Conservation (phyloP, 495 filamentous ascomycete species). For the Saxophila tyrrhenica region DNA sequence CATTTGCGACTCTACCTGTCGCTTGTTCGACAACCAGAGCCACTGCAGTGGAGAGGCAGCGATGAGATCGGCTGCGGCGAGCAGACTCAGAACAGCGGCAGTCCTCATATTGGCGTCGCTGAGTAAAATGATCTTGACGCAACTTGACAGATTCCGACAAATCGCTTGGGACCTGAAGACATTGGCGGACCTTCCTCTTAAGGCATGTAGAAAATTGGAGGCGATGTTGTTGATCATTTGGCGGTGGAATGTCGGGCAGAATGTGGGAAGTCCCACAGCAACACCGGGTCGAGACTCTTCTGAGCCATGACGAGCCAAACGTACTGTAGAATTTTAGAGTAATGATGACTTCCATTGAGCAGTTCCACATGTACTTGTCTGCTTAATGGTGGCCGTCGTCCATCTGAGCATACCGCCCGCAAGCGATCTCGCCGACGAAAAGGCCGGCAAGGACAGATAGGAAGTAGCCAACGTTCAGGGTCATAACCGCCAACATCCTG, state of each 20-base stretch:
- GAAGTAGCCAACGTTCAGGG: conserved; percentile 94
- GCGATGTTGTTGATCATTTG: neutral
- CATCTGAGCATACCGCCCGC: conserved; percentile 51
- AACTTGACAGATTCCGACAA: too few species aligned
- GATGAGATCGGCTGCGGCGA: neutral
- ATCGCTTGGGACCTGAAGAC: too few species aligned
- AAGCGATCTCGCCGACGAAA: conserved; percentile 71
- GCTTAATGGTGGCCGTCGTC: conserved; percentile 13
- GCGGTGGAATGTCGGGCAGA: neutral
- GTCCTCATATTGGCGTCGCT: conserved; percentile 1
- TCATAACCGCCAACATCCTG: conserved; percentile 98
- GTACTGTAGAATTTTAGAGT: too few species aligned
- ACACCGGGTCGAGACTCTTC: too few species aligned
- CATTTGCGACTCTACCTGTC: conserved; percentile 13
- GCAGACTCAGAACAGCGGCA: neutral
- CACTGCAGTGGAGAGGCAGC: neutral
- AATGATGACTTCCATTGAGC: too few species aligned
- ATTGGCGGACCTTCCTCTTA: neutral
- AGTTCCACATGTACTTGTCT: too few species aligned
- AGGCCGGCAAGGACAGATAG: conserved; percentile 70
- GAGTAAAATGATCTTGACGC: too few species aligned
- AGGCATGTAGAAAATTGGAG: neutral
- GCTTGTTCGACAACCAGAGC: neutral
- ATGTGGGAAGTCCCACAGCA: neutral
- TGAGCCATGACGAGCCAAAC: too few species aligned